Percentiles rank a stretch among this genome's conserved stretches.
Conservation (phyloP, 768 basidiomycete species). For the Panus rudis region DNA sequence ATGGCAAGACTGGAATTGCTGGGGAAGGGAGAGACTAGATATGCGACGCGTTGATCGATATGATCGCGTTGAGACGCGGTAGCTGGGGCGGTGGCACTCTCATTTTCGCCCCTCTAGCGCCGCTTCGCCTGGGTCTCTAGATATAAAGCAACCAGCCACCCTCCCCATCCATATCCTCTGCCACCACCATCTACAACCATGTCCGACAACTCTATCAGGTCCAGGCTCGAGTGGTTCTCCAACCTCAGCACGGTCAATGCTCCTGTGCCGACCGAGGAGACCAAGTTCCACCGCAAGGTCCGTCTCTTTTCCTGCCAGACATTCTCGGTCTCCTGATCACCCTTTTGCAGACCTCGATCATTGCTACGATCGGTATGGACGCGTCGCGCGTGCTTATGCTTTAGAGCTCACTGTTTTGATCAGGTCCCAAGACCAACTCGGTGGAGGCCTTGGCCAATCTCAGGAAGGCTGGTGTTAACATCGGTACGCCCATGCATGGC, state of each 20-base stretch:
- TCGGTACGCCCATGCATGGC: conserved; percentile 56
- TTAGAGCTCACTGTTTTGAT: conserved; percentile 7
- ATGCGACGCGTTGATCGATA: no score
- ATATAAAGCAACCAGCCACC: conserved; percentile 14
- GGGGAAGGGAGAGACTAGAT: no score
- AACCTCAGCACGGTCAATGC: conserved; percentile 68
- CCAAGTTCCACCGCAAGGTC: conserved; percentile 90
- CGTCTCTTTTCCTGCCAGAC: conserved; percentile 17
- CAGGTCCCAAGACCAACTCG: conserved; percentile 91
- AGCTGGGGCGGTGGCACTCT: no score
- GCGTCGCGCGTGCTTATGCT: conserved; percentile 1
- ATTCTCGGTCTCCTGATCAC: conserved; percentile 1
- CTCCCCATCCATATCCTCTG: conserved; percentile 3
- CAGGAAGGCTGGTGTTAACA: conserved; percentile 90
- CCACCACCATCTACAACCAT: conserved; percentile 16
- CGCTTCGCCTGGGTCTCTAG: conserved; percentile 2
- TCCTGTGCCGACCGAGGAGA: conserved; percentile 65
- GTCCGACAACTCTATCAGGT: conserved; percentile 34
- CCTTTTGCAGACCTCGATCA: conserved; percentile 80
- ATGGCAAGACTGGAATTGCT: no score
- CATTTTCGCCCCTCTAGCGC: conserved; percentile 9
- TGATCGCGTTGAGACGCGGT: no score
- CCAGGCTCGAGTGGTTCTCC: conserved; percentile 92
- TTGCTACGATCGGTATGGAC: conserved; percentile 88
- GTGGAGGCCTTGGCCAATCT: conserved; percentile 84